A percentile compares a stretch with the other conserved stretches of the same genome.
phyloP scores from a whole-genome alignment of 768 basidiomycete genomes.

The Termitomyces sp. region DNA sequence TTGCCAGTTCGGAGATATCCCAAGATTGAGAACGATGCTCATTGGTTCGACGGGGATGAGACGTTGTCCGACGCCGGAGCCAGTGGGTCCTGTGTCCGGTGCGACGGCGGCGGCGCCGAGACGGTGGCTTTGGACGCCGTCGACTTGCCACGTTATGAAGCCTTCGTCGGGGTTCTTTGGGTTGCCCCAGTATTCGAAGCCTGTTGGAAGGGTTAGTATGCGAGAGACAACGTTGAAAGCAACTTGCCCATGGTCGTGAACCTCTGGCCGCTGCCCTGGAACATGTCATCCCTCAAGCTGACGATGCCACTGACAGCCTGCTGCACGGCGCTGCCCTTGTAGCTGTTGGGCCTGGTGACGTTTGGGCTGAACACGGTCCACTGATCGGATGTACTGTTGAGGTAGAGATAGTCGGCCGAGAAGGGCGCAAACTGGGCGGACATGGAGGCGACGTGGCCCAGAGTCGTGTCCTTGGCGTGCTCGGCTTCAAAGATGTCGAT shows the following conservation, averaged over 20 bases:
- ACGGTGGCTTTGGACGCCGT: constrained; percentile 42
- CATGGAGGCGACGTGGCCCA: constrained; percentile 53
- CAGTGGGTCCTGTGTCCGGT: constrained; percentile 29
- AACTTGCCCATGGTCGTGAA: constrained; percentile 6
- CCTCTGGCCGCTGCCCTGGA: constrained; percentile 9
- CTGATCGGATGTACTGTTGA: not conserved
- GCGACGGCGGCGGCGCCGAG: constrained; percentile 50
- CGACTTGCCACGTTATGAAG: constrained; percentile 72
- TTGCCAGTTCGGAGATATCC: constrained; percentile 68
- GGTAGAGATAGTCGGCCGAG: not conserved
- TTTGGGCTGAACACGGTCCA: not conserved
- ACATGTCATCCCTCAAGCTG: constrained; percentile 6
- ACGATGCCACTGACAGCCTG: not conserved
- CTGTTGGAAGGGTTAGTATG: constrained; percentile 19
- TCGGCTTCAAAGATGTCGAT: constrained; percentile 82
- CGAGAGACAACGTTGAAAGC: not conserved
- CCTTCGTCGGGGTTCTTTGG: constrained; percentile 48
- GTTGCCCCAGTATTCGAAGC: constrained; percentile 74
- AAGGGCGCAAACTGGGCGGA: not conserved
- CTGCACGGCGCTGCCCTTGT: not conserved
- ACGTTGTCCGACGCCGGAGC: constrained; percentile 53
- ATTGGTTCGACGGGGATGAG: constrained; percentile 54
- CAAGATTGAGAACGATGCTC: constrained; percentile 58
- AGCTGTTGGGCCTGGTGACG: not conserved
- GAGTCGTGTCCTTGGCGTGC: constrained; percentile 40